Evolutionary conservation across 495 filamentous ascomycete species (phyloP), one percentile per base, ranked within the genome.

Genomic region (Penicillium soppii): DNA sequence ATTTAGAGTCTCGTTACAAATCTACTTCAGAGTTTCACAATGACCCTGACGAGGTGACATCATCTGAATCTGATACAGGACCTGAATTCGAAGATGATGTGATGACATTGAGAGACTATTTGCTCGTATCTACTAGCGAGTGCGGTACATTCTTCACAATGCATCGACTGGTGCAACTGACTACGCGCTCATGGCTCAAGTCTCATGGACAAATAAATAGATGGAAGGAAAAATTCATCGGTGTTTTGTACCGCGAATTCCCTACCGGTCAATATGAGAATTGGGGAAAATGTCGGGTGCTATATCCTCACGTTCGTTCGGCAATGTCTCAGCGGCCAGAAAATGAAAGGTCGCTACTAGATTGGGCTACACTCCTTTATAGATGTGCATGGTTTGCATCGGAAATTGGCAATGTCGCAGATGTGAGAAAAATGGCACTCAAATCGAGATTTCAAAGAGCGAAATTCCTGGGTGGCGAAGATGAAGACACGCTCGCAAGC

Each of bases 191-290:
- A 13, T 43, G 29, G 39, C 21, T 43, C 4, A 36, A 44, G 20
- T 42, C 43, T 1, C 21, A 68, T 26, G 53, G 52, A 17, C 27
- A 76, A 47, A 44, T 63, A 21, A 68, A 78, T 52, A 55, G 63
- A 39, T 43, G 36, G 47, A 50, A 9, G 12, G 46, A 41, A 3
- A 1, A n/a, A 3, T 49, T 49, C n/a, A 40, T 49, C 9, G 25
- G n/a, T 1, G 35, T 10, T 10, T 29, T 43, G 7, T 35, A 12
- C 12, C 2, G 6, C 1, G 26, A 43, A 6, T 51, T 51, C 4
- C 48, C 39, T 0, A 43, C 29, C 5, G 26, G 37, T 19, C 0
- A 43, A 36, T 51, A 51, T 6, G 29, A 51, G 19, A 35, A 51
- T n/a, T 51, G 48, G 39, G 39, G n/a, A 8, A 36, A 0, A 17